Percentiles rank a stretch among this genome's conserved stretches.
These are phyloP conservation scores for Blastobotrys persicus DNA, from an alignment of 1,139 yeast species.

Conservation along the genomic window DNA sequence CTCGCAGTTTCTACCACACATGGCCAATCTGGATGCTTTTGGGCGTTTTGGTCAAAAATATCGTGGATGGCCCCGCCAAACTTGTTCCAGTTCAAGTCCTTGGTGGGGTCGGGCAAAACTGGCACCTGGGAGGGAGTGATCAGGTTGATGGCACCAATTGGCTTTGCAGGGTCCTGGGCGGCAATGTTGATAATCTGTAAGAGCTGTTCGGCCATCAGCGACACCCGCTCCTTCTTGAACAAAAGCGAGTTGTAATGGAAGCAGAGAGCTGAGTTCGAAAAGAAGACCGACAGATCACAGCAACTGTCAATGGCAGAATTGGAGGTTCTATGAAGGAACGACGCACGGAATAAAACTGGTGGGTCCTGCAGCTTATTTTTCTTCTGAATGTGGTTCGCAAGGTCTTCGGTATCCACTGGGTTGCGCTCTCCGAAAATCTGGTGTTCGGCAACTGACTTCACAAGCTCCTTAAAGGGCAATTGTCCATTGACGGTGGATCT, in stretches of 20 bases:
- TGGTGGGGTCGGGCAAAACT: conserved; percentile 82
- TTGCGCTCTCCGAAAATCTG: conserved; percentile 43
- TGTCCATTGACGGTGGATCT: conserved; percentile 52
- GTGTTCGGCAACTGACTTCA: conserved; percentile 45
- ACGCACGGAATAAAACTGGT: conserved; percentile 64
- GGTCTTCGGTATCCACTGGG: conserved; percentile 49
- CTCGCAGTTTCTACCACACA: conserved; percentile 93
- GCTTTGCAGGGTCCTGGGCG: conserved; percentile 37
- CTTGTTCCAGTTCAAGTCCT: conserved; percentile 83
- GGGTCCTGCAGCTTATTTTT: conserved; percentile 51
- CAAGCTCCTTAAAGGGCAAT: conserved; percentile 52
- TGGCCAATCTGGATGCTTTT: conserved; percentile 73
- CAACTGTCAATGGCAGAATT: background rate
- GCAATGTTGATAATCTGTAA: conserved; percentile 48
- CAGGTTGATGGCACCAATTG: conserved; percentile 62
- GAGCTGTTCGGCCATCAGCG: conserved; percentile 71
- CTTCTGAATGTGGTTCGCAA: conserved; percentile 51
- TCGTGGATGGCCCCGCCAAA: conserved; percentile 96
- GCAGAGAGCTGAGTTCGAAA: conserved; percentile 6
- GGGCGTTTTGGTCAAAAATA: conserved; percentile 83
- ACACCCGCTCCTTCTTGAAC: conserved; percentile 67
- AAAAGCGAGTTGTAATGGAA: conserved; percentile 72
- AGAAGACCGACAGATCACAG: conserved; percentile 4
- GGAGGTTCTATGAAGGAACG: conserved; percentile 47
- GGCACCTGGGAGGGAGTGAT: conserved; percentile 60